A percentile compares a stretch with the other conserved stretches of the same genome.
Conservation (phyloP, 192 early-diverging fungal species). For the Entrophospora sp. region DNA sequence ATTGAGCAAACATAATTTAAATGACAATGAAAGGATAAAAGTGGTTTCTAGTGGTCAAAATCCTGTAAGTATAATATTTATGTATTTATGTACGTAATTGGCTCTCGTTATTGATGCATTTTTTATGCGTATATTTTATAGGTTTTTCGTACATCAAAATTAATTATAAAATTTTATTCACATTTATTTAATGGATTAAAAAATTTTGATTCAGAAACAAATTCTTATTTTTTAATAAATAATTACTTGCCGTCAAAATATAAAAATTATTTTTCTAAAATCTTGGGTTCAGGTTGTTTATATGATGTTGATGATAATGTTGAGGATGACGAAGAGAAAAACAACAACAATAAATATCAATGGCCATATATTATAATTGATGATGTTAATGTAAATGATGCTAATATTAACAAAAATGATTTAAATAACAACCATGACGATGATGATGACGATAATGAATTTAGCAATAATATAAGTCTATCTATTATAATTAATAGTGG, state of each 20-base stretch:
- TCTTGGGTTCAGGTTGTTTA: slow-evolving; percentile 26
- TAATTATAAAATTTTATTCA: slow-evolving; percentile 32
- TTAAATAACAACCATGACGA: no score
- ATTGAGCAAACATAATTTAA: background rate
- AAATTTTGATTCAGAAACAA: slow-evolving; percentile 19
- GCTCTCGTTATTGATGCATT: background rate
- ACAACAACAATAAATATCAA: slow-evolving; percentile 11
- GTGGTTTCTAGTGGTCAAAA: slow-evolving; percentile 1
- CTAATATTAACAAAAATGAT: no score
- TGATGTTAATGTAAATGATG: background rate
- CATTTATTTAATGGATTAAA: slow-evolving; percentile 22
- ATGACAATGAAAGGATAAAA: background rate
- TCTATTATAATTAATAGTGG: background rate
- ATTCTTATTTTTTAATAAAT: slow-evolving; percentile 17
- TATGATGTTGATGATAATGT: no score
- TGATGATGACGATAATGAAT: no score
- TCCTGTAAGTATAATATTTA: background rate
- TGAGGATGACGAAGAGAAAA: no score
- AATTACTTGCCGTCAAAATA: background rate
- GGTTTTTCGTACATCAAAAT: slow-evolving; percentile 20
- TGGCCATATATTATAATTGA: slow-evolving; percentile 30
- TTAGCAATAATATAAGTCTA: background rate
- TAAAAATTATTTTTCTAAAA: slow-evolving; percentile 9
- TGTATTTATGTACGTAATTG: background rate
- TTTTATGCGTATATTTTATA: background rate